phyloP scores from a whole-genome alignment of 75 land plant genomes.

The Cunninghamia lanceolata region DNA sequence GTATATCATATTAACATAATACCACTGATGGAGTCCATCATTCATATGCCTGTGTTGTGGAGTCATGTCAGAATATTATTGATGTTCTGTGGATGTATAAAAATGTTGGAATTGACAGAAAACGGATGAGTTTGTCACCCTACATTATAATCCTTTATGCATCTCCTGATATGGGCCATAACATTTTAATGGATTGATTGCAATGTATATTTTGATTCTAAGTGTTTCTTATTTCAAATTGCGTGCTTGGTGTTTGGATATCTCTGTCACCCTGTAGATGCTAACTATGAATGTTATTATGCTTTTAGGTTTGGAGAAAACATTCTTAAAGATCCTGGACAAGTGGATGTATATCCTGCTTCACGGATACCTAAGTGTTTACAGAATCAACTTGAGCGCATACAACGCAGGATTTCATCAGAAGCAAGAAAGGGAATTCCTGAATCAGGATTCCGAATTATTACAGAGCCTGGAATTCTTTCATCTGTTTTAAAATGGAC shows the following conservation, averaged over 20 bases:
- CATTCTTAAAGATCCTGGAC: constrained; percentile 72
- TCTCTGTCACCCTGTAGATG: neutral
- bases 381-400: constrained; percentile 47
- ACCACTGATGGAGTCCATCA: too few species aligned
- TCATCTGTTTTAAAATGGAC: constrained; percentile 72
- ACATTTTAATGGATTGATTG: neutral
- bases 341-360: constrained; percentile 84
- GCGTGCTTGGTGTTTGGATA: neutral
- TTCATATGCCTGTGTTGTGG: neutral
- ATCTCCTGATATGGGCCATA: neutral
- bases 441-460: constrained; percentile 68
- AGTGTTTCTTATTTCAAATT: neutral
- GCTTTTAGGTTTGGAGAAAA: constrained; percentile 59
- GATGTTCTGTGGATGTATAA: neutral
- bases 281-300: neutral
- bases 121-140: neutral
- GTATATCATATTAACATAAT: too few species aligned
- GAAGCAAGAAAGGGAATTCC: constrained; percentile 9
- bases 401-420: constrained; percentile 27
- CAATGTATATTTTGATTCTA: neutral
- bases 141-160: neutral
- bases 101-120: neutral
- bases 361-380: constrained; percentile 71
- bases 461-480: constrained; percentile 67
- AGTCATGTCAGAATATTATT: neutral